Conservation (phyloP, 2,329 filamentous ascomycete genomes). For the Sarocladium strictum region DNA sequence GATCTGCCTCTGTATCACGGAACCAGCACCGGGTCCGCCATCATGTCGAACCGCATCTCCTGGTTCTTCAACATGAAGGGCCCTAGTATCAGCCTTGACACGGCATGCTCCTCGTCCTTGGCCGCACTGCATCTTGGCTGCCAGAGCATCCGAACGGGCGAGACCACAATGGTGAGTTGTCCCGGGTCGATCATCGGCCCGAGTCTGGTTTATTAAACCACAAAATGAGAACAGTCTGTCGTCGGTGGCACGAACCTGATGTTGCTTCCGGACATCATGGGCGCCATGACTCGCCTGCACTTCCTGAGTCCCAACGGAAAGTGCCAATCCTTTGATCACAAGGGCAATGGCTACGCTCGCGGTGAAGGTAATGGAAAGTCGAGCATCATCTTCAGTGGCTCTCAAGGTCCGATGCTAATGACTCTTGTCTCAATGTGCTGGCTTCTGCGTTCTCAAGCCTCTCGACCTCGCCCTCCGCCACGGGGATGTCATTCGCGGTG, state of each 20-base stretch:
- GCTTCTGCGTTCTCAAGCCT: not conserved
- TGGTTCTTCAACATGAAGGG: constrained; percentile 32
- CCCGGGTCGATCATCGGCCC: no score
- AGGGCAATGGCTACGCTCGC: constrained; percentile 42
- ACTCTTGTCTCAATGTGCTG: constrained; percentile 6
- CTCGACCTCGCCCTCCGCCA: not conserved
- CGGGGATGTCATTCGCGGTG: constrained; percentile 10
- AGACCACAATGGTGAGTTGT: constrained; percentile 32
- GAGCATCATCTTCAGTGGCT: no score
- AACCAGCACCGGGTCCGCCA: constrained; percentile 22
- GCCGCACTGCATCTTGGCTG: constrained; percentile 21
- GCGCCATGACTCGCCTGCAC: not conserved
- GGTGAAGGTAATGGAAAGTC: constrained; percentile 16
- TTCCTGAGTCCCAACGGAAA: not conserved
- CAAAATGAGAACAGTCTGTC: no score
- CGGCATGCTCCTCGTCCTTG: constrained; percentile 31
- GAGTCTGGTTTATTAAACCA: no score
- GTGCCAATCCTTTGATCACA: constrained; percentile 24
- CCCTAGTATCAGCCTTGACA: constrained; percentile 25
- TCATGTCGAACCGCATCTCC: constrained; percentile 29
- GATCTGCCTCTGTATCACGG: constrained; percentile 19
- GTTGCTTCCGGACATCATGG: not conserved
- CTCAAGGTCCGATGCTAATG: no score
- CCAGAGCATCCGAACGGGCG: constrained; percentile 32
- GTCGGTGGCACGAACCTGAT: constrained; percentile 34